A percentile compares a stretch with the other conserved stretches of the same genome.
These are phyloP conservation scores for Teratosphaeria pseudoeucalypti DNA, from an alignment of 2,329 filamentous ascomycete genomes.

Conservation along the genomic window DNA sequence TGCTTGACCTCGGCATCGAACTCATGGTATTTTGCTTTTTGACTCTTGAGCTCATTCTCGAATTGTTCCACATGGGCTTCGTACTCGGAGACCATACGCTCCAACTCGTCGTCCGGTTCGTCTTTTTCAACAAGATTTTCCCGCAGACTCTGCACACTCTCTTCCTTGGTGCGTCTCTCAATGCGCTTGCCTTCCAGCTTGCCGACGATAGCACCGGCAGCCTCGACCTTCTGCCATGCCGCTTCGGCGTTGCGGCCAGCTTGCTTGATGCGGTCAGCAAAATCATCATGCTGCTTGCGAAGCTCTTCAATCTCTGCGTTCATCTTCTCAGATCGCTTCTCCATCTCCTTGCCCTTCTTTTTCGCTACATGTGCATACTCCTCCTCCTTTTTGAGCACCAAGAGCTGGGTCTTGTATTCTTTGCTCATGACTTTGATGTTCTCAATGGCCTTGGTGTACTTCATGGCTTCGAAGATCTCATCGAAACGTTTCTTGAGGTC, in stretches of 20 bases:
- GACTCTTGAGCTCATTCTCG: slow-evolving; percentile 51
- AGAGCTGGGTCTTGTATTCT: slow-evolving; percentile 66
- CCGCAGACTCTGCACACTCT: slow-evolving; percentile 60
- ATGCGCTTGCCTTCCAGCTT: slow-evolving; percentile 67
- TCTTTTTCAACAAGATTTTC: slow-evolving; percentile 64
- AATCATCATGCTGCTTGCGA: slow-evolving; percentile 46
- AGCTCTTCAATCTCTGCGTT: slow-evolving; percentile 55
- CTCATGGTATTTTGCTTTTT: slow-evolving; percentile 54
- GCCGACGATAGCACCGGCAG: slow-evolving; percentile 64
- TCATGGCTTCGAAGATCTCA: slow-evolving; percentile 92
- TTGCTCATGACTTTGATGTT: slow-evolving; percentile 84
- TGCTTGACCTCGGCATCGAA: slow-evolving; percentile 45
- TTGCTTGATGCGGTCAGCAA: slow-evolving; percentile 52
- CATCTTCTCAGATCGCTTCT: slow-evolving; percentile 40
- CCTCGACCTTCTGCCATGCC: slow-evolving; percentile 62
- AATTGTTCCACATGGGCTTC: slow-evolving; percentile 57
- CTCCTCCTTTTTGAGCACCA: slow-evolving; percentile 62
- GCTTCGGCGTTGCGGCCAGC: slow-evolving; percentile 43
- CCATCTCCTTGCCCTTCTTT: slow-evolving; percentile 61
- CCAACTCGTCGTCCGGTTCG: slow-evolving; percentile 68
- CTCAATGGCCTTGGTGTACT: slow-evolving; percentile 95
- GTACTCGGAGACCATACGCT: slow-evolving; percentile 63
- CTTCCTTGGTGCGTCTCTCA: slow-evolving; percentile 58
- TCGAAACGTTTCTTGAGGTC: slow-evolving; percentile 90
- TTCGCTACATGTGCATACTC: slow-evolving; percentile 73